phyloP scores from a whole-genome alignment of 345 rosid genomes.

The Cardiospermum halicacabum region DNA sequence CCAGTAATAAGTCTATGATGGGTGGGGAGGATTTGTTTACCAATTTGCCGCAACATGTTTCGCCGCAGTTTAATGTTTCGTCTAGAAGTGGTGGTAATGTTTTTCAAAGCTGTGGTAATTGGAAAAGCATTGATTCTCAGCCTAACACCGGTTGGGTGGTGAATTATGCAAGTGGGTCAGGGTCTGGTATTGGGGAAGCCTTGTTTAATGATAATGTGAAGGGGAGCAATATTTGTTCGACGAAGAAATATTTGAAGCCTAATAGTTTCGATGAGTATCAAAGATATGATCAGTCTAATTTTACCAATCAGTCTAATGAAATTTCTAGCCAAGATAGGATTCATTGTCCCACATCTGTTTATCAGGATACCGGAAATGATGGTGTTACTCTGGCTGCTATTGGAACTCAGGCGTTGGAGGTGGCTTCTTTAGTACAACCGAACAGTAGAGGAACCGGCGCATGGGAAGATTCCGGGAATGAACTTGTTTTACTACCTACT shows the following conservation, averaged over 20 bases:
- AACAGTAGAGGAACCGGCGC: slow-evolving; percentile 12
- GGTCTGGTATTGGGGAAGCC: slow-evolving; percentile 27
- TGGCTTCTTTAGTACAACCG: slow-evolving; percentile 14
- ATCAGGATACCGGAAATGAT: slow-evolving; percentile 25
- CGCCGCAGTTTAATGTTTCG: slow-evolving; percentile 11
- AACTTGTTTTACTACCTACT: slow-evolving; percentile 26
- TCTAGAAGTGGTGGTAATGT: slow-evolving; percentile 19
- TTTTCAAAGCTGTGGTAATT: slow-evolving; percentile 25
- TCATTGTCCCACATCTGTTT: slow-evolving; percentile 18
- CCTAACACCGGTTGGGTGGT: slow-evolving; percentile 36
- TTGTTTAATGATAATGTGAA: slow-evolving; percentile 37
- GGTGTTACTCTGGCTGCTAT: slow-evolving; percentile 27
- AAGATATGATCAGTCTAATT: slow-evolving; percentile 18
- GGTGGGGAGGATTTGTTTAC: slow-evolving; percentile 13
- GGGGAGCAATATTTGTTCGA: slow-evolving; percentile 13
- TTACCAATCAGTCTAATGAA: slow-evolving; percentile 23
- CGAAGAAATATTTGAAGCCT: slow-evolving; percentile 24
- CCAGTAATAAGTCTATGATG: slow-evolving; percentile 3
- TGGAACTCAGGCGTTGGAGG: slow-evolving; percentile 14
- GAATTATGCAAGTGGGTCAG: slow-evolving; percentile 35
- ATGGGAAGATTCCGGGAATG: slow-evolving; percentile 24
- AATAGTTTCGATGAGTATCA: slow-evolving; percentile 19
- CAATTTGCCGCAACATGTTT: slow-evolving; percentile 19
- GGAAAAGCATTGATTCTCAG: slow-evolving; percentile 29
- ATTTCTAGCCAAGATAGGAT: slow-evolving; percentile 22